These are phyloP conservation scores for Ceratocystis alfenasii DNA, from an alignment of 2,329 filamentous ascomycete species.

Conservation along the genomic window DNA sequence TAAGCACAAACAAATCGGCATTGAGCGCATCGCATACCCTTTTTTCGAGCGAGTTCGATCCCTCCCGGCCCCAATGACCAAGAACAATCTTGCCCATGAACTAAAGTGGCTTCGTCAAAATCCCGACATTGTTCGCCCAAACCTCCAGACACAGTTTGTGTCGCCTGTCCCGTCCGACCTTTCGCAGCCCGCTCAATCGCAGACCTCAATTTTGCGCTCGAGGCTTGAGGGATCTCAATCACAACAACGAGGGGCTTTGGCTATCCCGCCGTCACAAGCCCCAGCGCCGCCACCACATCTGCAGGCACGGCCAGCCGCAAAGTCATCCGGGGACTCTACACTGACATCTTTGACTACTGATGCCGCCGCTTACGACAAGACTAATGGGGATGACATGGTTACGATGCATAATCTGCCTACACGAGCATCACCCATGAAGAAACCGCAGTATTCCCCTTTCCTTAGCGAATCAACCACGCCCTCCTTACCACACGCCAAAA, in stretches of 20 bases:
- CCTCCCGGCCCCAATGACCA: constrained; percentile 42
- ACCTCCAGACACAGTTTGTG: constrained; percentile 32
- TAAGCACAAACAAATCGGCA: background rate
- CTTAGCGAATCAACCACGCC: background rate
- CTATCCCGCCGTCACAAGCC: constrained; percentile 29
- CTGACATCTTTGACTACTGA: constrained; percentile 23
- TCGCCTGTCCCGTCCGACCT: constrained; percentile 25
- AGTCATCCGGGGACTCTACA: background rate
- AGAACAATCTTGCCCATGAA: constrained; percentile 47
- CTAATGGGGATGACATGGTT: constrained; percentile 15
- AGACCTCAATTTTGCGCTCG: constrained; percentile 11
- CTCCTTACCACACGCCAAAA: background rate
- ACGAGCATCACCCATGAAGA: constrained; percentile 13
- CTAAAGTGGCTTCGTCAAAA: constrained; percentile 46
- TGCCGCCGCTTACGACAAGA: constrained; percentile 28
- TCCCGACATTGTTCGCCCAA: constrained; percentile 32
- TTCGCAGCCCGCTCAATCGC: constrained; percentile 16
- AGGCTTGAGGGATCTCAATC: background rate
- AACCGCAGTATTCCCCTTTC: background rate
- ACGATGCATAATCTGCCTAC: constrained; percentile 18
- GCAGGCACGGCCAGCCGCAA: background rate
- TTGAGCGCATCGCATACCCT: background rate
- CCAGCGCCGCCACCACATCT: background rate
- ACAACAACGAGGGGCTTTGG: constrained; percentile 16
- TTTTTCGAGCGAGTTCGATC: background rate